These are phyloP conservation scores for Neurospora sublineolata DNA, from an alignment of 495 filamentous ascomycete genomes.

Conservation along the genomic window DNA sequence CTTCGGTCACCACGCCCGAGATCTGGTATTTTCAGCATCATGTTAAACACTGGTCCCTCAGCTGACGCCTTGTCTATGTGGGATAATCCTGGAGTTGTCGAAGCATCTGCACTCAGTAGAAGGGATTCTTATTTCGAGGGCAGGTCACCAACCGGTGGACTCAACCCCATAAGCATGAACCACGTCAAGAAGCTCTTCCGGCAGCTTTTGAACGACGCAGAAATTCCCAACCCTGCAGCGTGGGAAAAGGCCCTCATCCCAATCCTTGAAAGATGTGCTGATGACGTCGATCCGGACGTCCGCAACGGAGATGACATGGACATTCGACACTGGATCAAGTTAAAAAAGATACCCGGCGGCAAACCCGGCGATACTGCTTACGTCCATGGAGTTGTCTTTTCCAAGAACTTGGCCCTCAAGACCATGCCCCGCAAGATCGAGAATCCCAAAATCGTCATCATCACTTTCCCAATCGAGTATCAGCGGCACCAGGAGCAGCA, in stretches of 20 bases:
- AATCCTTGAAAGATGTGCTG: conserved; percentile 80
- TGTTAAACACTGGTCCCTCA: conserved; percentile 25
- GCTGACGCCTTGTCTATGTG: conserved; percentile 30
- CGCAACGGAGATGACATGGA: conserved; percentile 87
- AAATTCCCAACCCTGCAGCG: conserved; percentile 55
- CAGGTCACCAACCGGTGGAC: conserved; percentile 60
- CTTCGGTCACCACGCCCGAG: conserved; percentile 55
- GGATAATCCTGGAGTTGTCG: conserved; percentile 20
- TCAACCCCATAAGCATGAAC: conserved; percentile 76
- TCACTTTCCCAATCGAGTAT: conserved; percentile 94
- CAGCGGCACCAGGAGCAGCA: conserved; percentile 80
- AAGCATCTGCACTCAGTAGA: conserved; percentile 53
- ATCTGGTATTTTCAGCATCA: conserved; percentile 25
- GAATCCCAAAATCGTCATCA: conserved; percentile 79
- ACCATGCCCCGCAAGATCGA: conserved; percentile 82
- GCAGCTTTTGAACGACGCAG: conserved; percentile 68
- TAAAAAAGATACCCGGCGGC: conserved; percentile 91
- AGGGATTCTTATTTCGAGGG: conserved; percentile 78
- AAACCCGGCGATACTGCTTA: conserved; percentile 84
- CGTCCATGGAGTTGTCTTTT: conserved; percentile 91
- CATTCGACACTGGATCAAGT: conserved; percentile 95
- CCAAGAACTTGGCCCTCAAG: conserved; percentile 90
- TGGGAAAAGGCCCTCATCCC: conserved; percentile 93
- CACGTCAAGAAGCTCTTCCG: conserved; percentile 77
- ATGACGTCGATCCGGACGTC: conserved; percentile 89